Percentiles rank a stretch among this genome's conserved stretches.
phyloP scores from a whole-genome alignment of 495 filamentous ascomycete species.

The Penicillium chermesinum region DNA sequence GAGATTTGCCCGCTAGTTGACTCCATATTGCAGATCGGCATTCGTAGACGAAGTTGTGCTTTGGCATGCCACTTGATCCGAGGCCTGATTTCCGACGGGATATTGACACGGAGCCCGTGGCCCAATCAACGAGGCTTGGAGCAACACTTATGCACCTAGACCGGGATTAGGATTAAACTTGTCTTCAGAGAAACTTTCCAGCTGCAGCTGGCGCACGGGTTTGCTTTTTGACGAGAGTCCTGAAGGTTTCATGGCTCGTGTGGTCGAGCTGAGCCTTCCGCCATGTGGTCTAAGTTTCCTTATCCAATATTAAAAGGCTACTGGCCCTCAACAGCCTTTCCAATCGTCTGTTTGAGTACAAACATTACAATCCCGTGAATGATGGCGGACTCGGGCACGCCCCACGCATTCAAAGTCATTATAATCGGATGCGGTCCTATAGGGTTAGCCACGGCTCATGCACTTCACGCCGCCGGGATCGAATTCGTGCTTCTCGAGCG shows the following conservation, averaged over 20 bases:
- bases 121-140: no score
- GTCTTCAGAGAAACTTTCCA: no score
- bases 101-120: no score
- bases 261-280: background rate
- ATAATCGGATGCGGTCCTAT: constrained; percentile 50
- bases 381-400: constrained; percentile 1
- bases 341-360: background rate
- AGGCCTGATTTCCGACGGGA: no score
- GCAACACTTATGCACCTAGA: no score
- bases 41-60: no score
- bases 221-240: background rate
- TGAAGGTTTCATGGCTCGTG: background rate
- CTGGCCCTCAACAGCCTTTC: background rate
- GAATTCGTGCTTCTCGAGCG: constrained; percentile 50
- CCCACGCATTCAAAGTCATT: constrained; percentile 44
- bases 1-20: no score
- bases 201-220: background rate
- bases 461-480: constrained; percentile 42
- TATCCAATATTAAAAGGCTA: background rate
- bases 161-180: no score
- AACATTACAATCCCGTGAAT: background rate
- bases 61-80: no score
- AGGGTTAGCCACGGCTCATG: constrained; percentile 44
- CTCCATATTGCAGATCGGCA: no score
- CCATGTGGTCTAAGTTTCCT: background rate